These are phyloP conservation scores for Termitomyces heimii DNA, from an alignment of 768 basidiomycete species.

Conservation along the genomic window DNA sequence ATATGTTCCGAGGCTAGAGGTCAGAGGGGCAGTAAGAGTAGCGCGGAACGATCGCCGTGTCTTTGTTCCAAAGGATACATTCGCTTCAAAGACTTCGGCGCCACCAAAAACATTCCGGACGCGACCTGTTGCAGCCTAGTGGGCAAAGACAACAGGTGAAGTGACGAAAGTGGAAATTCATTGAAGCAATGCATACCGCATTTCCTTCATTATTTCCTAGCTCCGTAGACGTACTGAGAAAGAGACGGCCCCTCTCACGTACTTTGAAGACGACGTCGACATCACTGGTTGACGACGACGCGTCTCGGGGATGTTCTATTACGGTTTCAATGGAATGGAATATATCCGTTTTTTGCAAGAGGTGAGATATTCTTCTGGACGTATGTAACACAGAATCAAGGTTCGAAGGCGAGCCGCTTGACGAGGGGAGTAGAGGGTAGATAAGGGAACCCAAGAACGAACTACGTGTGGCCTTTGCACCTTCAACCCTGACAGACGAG, in stretches of 20 bases:
- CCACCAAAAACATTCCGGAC: slow-evolving; percentile 89
- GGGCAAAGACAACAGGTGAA: neutral
- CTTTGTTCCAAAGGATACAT: slow-evolving; percentile 79
- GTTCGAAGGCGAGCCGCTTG: slow-evolving; percentile 21
- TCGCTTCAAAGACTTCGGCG: slow-evolving; percentile 82
- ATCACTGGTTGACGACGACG: slow-evolving; percentile 49
- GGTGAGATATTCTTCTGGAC: slow-evolving; percentile 57
- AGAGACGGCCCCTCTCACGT: slow-evolving; percentile 70
- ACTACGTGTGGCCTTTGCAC: slow-evolving; percentile 64
- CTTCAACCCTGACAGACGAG: slow-evolving; percentile 75
- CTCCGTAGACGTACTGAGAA: slow-evolving; percentile 80
- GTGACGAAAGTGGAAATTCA: neutral
- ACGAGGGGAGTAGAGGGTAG: slow-evolving; percentile 43
- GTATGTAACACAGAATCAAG: slow-evolving; percentile 68
- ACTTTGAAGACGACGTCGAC: slow-evolving; percentile 80
- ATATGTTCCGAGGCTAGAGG: slow-evolving; percentile 53
- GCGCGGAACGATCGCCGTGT: slow-evolving; percentile 81
- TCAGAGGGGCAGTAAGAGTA: slow-evolving; percentile 56
- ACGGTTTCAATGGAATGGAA: slow-evolving; percentile 63
- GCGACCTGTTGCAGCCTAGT: slow-evolving; percentile 68
- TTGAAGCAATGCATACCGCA: slow-evolving; percentile 55
- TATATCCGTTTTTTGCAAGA: slow-evolving; percentile 70
- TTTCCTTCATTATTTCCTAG: slow-evolving; percentile 91
- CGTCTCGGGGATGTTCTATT: slow-evolving; percentile 52
- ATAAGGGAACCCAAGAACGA: slow-evolving; percentile 82